Percentiles rank a stretch among this genome's conserved stretches.
phyloP scores from a whole-genome alignment of 495 filamentous ascomycete species.

The Opeltia flavorubescens region DNA sequence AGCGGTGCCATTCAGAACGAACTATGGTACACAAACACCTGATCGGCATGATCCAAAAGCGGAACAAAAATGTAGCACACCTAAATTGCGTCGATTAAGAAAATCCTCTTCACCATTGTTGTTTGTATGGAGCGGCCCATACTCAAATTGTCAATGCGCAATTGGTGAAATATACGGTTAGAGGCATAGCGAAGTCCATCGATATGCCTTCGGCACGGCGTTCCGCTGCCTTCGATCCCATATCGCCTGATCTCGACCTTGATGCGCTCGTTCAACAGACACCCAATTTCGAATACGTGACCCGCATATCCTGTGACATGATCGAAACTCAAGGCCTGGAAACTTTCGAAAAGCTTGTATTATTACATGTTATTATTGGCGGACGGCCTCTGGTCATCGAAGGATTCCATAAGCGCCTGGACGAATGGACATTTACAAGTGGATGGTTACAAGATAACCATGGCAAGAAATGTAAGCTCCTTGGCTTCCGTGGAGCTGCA shows the following conservation, averaged over 20 bases:
- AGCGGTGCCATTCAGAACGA: no score
- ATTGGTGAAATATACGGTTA: background rate
- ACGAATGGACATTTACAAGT: constrained; percentile 61
- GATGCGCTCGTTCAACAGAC: constrained; percentile 55
- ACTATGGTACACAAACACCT: no score
- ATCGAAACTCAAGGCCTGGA: constrained; percentile 57
- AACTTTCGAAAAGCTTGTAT: constrained; percentile 66
- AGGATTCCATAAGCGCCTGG: constrained; percentile 56
- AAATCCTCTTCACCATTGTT: no score
- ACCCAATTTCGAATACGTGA: constrained; percentile 71
- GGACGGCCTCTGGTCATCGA: constrained; percentile 82
- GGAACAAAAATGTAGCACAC: no score
- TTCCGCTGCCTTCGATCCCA: constrained; percentile 63
- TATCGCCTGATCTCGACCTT: constrained; percentile 71
- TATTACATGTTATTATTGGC: constrained; percentile 63
- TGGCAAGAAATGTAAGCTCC: constrained; percentile 52
- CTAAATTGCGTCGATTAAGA: no score
- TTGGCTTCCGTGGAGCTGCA: background rate
- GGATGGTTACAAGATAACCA: constrained; percentile 63
- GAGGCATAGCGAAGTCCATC: background rate
- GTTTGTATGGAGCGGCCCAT: no score
- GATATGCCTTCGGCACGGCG: constrained; percentile 57
- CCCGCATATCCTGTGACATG: constrained; percentile 57
- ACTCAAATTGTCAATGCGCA: background rate
- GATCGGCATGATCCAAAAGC: no score